These are phyloP conservation scores for Dendryphion nanum DNA, from an alignment of 2,329 filamentous ascomycete species.

Conservation along the genomic window DNA sequence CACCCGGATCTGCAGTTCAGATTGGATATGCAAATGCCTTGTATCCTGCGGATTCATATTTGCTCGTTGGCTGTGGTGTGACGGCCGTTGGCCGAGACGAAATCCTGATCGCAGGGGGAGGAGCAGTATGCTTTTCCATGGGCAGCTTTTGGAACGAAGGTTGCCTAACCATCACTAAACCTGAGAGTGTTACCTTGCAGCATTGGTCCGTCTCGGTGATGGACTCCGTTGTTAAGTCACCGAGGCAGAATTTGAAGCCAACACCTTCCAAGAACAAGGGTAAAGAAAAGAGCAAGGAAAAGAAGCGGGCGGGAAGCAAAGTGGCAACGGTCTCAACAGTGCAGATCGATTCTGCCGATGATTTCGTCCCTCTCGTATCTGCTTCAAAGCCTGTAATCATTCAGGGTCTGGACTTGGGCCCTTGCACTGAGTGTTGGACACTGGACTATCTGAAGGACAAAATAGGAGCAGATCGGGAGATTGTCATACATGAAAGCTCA, in stretches of 20 bases:
- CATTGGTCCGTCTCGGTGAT: constrained; percentile 11
- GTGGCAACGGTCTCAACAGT: constrained; percentile 49
- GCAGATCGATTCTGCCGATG: constrained; percentile 50
- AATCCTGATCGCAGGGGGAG: constrained; percentile 71
- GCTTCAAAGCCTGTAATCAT: constrained; percentile 64
- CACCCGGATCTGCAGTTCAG: constrained; percentile 11
- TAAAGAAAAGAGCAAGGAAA: constrained; percentile 14
- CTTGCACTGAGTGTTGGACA: constrained; percentile 67
- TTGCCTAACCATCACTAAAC: constrained; percentile 18
- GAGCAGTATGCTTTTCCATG: constrained; percentile 87
- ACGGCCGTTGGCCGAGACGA: constrained; percentile 47
- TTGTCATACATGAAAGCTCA: constrained; percentile 71
- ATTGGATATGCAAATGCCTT: constrained; percentile 18
- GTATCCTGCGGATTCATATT: constrained; percentile 45
- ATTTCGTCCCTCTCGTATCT: constrained; percentile 61
- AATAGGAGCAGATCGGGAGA: constrained; percentile 45
- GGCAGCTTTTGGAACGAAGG: constrained; percentile 74
- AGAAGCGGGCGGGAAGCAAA: constrained; percentile 3
- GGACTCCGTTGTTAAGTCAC: background rate
- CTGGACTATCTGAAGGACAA: constrained; percentile 63
- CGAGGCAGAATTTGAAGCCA: constrained; percentile 3
- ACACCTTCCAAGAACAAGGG: constrained; percentile 2
- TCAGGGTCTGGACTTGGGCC: constrained; percentile 63
- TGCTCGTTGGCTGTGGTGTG: constrained; percentile 69
- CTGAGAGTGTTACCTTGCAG: background rate